These are phyloP conservation scores for Trypanosoma grayi DNA, from an alignment of 208 protist genomes.

Conservation along the genomic window DNA sequence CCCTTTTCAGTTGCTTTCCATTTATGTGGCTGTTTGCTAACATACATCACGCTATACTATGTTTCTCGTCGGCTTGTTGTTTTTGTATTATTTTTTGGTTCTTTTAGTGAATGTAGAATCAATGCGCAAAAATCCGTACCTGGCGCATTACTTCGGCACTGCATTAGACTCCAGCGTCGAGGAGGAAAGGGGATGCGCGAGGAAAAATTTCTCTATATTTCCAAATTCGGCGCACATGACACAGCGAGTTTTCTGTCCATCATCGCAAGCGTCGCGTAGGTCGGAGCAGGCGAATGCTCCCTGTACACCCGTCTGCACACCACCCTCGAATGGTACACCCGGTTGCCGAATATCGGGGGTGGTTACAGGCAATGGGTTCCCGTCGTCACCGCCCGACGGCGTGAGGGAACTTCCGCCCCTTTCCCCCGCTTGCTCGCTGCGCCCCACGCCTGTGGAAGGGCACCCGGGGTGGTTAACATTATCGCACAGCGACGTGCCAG, in stretches of 20 bases:
- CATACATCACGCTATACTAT: too few species aligned
- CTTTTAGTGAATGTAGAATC: constrained; percentile 8
- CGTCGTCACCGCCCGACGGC: neutral
- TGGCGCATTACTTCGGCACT: constrained; percentile 64
- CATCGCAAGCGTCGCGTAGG: too few species aligned
- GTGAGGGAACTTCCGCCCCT: constrained; percentile 2
- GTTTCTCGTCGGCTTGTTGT: too few species aligned
- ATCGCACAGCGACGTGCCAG: constrained; percentile 1
- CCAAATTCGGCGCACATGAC: constrained; percentile 56
- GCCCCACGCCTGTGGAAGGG: constrained; percentile 3
- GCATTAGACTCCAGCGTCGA: constrained; percentile 29
- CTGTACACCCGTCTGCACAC: neutral
- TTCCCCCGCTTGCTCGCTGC: neutral
- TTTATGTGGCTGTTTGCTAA: too few species aligned
- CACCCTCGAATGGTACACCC: neutral
- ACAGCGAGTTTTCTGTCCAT: constrained; percentile 57
- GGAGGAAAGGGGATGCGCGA: constrained; percentile 36
- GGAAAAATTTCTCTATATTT: constrained; percentile 49
- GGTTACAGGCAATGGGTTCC: neutral
- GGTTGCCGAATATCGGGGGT: neutral
- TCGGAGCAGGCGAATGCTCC: neutral
- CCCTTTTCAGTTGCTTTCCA: too few species aligned
- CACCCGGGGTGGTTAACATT: neutral
- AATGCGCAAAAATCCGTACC: constrained; percentile 74
- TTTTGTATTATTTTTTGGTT: constrained; percentile 5